Evolutionary conservation across 805 yeast genomes (phyloP).

Genomic region (Yamadazyma sp.): DNA sequence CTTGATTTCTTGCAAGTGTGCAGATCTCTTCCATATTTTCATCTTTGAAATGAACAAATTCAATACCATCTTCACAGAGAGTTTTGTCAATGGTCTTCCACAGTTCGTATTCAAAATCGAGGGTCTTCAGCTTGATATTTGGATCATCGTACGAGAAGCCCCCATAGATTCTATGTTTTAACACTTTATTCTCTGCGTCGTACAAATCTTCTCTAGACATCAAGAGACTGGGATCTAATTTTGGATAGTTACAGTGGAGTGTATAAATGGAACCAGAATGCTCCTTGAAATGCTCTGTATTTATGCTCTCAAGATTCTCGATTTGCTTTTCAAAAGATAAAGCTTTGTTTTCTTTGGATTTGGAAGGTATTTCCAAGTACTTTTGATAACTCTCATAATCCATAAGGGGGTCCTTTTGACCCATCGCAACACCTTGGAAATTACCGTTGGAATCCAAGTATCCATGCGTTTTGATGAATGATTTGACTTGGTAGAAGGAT

Average conservation of each 20-base stretch:
- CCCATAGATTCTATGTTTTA: constrained; percentile 30
- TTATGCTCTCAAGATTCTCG: constrained; percentile 19
- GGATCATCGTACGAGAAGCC: constrained; percentile 22
- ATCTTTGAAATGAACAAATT: constrained; percentile 26
- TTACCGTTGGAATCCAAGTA: constrained; percentile 23
- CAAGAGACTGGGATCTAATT: constrained; percentile 31
- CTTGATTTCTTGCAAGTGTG: constrained; percentile 27
- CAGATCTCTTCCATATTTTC: constrained; percentile 25
- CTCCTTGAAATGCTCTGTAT: constrained; percentile 20
- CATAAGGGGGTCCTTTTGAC: constrained; percentile 28
- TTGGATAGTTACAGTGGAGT: constrained; percentile 38
- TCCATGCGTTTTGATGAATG: constrained; percentile 35
- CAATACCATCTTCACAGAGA: constrained; percentile 25
- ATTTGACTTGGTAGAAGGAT: constrained; percentile 42
- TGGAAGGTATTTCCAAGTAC: constrained; percentile 8
- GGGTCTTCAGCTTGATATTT: constrained; percentile 9
- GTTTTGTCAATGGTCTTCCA: constrained; percentile 29
- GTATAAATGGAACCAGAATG: constrained; percentile 26
- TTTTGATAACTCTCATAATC: constrained; percentile 21
- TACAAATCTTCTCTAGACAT: constrained; percentile 24
- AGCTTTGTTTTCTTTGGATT: constrained; percentile 10
- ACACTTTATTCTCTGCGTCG: constrained; percentile 22
- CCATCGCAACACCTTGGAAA: constrained; percentile 39
- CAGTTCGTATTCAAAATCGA: constrained; percentile 32
- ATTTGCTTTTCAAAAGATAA: constrained; percentile 25